Evolutionary conservation across 2,329 filamentous ascomycete genomes (phyloP).

Genomic region (Calonectria henricotiae): DNA sequence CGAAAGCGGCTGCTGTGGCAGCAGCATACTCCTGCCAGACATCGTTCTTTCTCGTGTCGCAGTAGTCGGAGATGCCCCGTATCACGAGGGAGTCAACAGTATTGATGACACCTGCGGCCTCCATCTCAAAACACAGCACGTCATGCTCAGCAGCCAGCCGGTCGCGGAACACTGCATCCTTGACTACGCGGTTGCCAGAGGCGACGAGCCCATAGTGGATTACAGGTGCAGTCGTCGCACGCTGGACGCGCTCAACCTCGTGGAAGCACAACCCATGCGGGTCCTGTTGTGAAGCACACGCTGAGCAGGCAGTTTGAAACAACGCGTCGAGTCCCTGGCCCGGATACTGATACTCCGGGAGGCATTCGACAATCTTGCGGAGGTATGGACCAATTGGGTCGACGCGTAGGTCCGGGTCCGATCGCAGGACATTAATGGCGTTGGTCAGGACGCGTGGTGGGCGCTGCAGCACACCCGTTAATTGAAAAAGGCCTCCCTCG

Average conservation of each 20-base stretch:
- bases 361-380: not conserved
- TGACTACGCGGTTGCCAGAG: conserved; percentile 21
- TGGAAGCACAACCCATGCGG: not conserved
- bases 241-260: not conserved
- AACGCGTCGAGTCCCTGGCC: conserved; percentile 7
- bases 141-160: not conserved
- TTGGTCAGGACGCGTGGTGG: conserved; percentile 4
- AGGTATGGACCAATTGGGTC: not conserved
- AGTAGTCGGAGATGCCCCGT: not conserved
- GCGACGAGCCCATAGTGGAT: conserved; percentile 25
- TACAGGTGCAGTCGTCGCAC: not conserved
- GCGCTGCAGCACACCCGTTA: conserved; percentile 5
- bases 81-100: not conserved
- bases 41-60: not conserved
- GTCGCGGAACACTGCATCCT: conserved; percentile 18
- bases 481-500: conserved; percentile 1
- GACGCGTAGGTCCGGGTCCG: not conserved
- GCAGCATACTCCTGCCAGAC: conserved; percentile 6
- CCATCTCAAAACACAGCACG: conserved; percentile 18
- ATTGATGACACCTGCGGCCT: not conserved
- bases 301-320: not conserved
- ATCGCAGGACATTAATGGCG: conserved; percentile 14
- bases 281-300: not conserved
- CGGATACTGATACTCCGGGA: conserved; percentile 1
- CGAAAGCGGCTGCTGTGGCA: not conserved